These are phyloP conservation scores for Parascedosporium putredinis DNA, from an alignment of 2,329 filamentous ascomycete genomes.

Conservation along the genomic window DNA sequence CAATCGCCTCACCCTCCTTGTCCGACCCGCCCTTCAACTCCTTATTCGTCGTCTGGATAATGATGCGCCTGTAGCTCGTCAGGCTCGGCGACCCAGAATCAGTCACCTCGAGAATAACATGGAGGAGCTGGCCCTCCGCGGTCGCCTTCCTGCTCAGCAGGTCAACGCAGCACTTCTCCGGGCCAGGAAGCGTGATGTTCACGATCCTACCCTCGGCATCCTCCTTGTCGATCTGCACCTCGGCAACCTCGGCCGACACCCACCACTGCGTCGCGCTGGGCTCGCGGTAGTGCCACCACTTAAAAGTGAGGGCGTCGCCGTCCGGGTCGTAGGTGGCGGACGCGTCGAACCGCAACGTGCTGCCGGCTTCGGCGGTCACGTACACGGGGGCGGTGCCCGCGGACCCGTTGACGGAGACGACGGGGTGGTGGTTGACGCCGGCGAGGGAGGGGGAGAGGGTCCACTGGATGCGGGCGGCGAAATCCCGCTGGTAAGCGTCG, in stretches of 20 bases:
- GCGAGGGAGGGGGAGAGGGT: constrained; percentile 17
- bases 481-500: constrained; percentile 28
- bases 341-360: constrained; percentile 31
- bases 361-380: constrained; percentile 28
- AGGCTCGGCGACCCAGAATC: constrained; percentile 31
- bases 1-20: constrained; percentile 11
- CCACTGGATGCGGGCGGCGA: constrained; percentile 31
- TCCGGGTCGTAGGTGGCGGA: constrained; percentile 36
- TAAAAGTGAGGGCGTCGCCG: constrained; percentile 29
- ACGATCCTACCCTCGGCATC: constrained; percentile 17
- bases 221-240: constrained; percentile 21
- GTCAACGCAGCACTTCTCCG: constrained; percentile 29
- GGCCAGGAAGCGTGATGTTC: constrained; percentile 25
- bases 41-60: constrained; percentile 23
- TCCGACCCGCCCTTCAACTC: constrained; percentile 16
- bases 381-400: constrained; percentile 25
- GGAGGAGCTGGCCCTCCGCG: constrained; percentile 31
- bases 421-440: constrained; percentile 35
- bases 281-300: constrained; percentile 38
- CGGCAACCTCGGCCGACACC: constrained; percentile 24
- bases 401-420: constrained; percentile 30
- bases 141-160: constrained; percentile 23
- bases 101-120: constrained; percentile 38
- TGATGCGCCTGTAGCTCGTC: constrained; percentile 35
- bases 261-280: constrained; percentile 8